Conservation (phyloP, 148 eudicot species). For the Heliosperma pusillum region DNA sequence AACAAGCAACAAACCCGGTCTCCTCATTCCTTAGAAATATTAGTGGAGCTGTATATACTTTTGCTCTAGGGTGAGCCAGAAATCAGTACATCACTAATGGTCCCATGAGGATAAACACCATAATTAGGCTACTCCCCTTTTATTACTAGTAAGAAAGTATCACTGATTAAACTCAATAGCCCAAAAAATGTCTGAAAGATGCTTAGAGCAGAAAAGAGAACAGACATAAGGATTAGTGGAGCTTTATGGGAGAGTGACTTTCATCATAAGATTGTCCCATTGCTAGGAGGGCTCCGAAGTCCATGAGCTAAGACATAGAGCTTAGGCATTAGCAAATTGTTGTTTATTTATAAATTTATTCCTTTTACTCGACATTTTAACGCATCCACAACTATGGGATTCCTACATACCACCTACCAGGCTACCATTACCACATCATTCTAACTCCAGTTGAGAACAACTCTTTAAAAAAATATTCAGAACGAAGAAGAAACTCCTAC, state of each 20-base stretch:
- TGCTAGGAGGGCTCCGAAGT: neutral
- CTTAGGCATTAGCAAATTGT: conserved; percentile 13
- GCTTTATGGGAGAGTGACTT: conserved; percentile 15
- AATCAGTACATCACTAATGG: neutral
- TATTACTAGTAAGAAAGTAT: neutral
- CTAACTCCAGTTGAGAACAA: too few relatives aligned
- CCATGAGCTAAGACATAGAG: conserved; percentile 13
- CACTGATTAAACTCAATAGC: neutral
- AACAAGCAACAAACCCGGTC: neutral
- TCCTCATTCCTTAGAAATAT: neutral
- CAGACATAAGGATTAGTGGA: conserved; percentile 18
- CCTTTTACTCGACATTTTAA: neutral
- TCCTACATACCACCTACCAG: too few relatives aligned
- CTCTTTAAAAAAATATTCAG: too few relatives aligned
- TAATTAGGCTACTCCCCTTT: conserved; percentile 3
- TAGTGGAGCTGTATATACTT: neutral
- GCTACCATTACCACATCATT: too few relatives aligned
- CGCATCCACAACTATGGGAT: neutral
- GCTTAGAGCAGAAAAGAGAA: neutral
- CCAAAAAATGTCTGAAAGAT: neutral
- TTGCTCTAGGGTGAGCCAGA: neutral
- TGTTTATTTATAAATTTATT: neutral
- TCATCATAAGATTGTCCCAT: conserved; percentile 13
- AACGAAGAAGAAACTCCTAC: too few relatives aligned
- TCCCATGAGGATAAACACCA: neutral